These are phyloP conservation scores for Oryza brachyantha DNA, from an alignment of 176 grass and related monocot species.

Conservation along the genomic window DNA sequence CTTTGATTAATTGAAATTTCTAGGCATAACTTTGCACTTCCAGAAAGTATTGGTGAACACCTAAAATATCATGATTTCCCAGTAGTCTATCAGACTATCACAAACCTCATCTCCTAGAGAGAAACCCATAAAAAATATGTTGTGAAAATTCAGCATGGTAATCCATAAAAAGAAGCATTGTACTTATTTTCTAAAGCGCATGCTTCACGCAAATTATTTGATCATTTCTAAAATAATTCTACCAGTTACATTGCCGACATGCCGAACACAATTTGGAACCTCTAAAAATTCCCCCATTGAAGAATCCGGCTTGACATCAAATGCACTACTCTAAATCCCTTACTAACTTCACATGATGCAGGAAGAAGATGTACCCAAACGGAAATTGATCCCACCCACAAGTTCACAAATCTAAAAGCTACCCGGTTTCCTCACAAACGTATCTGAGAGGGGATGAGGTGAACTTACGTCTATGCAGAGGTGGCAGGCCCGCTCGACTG, in stretches of 20 bases:
- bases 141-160: too few relatives aligned
- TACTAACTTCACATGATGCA: neutral
- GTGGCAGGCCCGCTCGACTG: conserved; percentile 69
- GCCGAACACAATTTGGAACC: neutral
- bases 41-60: neutral
- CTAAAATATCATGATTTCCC: neutral
- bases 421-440: neutral
- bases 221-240: neutral
- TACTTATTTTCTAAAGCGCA: neutral
- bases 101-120: neutral
- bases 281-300: neutral
- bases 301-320: neutral
- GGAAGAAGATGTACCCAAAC: neutral
- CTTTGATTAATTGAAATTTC: neutral
- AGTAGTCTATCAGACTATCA: neutral
- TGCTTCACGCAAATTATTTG: conserved; percentile 8
- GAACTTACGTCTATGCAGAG: conserved; percentile 75
- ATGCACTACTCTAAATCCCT: neutral
- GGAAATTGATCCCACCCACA: neutral
- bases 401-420: neutral
- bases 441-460: neutral
- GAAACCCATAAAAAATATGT: neutral
- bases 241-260: neutral
- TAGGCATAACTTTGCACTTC: neutral
- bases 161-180: neutral